Base-by-base conservation (phyloP, 768 basidiomycete species). In the Crassisporium funariophilum region DNA sequence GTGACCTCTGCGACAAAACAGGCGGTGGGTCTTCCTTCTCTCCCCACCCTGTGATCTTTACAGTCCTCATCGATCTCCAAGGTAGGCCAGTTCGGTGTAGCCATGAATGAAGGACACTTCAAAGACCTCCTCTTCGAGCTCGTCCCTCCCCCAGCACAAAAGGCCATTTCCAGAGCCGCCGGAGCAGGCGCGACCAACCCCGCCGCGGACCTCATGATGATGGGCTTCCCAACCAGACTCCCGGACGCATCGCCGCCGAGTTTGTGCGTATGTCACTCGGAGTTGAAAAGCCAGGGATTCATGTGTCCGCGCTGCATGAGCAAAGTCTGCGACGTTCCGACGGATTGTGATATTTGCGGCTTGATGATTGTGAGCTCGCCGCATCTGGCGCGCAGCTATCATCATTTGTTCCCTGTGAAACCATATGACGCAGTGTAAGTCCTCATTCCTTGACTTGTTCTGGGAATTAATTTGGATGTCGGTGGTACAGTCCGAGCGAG, bases 291-390 rank as follows among this genome's bases (percentile, higher is more conserved):
- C 64, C 88, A 91, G 51, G 97, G 95, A 3, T 99, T 95, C 68
- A 76, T 95, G 13, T 99, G 97, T 65, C 97, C 97, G 3, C 79
- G 97, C 25, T 99, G 97, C 61, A 77, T 84, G 46, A 83, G 90
- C 29, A 91, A 95, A 75, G 79, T 98, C 24, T 99, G 97, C 75
- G 95, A 98, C 60, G 92, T 98, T 4, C 97, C 97, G 27, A 98
- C 95, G 7, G 97, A 98, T 63, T 99, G 97, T 63, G 88, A 95
- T 65, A 86, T 98, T 23, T 99, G 97, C 57, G 91, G 92, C 6
- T 72, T 99, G 55, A 97, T 98, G 89, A 92, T 99, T 54, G 97
- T 99, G 51, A 94, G 90, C 66, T 93, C 93, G 40, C 95, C 97
- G 11, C 97, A 98, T 73, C 76, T 99, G 45, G 97, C 97, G 25